Percentiles rank a stretch among this genome's conserved stretches.
Conservation (phyloP, 441 rosid species). For the Erysimum pusillum region DNA sequence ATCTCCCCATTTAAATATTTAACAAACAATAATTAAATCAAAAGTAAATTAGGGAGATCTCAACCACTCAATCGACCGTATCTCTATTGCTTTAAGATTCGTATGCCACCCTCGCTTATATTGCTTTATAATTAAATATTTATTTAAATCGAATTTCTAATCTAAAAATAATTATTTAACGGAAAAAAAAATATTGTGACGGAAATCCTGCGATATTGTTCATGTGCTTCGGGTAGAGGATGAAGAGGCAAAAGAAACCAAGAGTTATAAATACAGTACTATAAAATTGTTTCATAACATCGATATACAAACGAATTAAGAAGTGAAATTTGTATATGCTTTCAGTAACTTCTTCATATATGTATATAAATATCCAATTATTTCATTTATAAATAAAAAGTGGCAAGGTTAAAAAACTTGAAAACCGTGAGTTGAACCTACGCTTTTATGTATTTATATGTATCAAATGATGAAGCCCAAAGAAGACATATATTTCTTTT, state of each 20-base stretch:
- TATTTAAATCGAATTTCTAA: background rate
- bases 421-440: background rate
- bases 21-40: conserved; percentile 7
- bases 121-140: background rate
- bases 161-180: background rate
- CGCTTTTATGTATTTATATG: background rate
- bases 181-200: background rate
- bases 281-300: background rate
- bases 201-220: background rate
- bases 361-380: background rate
- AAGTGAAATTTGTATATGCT: background rate
- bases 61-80: conserved; percentile 21
- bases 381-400: background rate
- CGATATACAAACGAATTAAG: background rate
- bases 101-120: conserved; percentile 6
- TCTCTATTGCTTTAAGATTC: conserved; percentile 17
- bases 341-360: background rate
- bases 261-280: background rate
- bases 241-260: background rate
- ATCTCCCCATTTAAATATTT: conserved; percentile 13
- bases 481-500: background rate
- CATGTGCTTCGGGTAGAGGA: conserved; percentile 4
- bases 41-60: conserved; percentile 31
- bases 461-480: background rate
- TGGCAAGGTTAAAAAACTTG: background rate